Evolutionary conservation across 2,329 filamentous ascomycete genomes (phyloP).

Genomic region (Lecanoromycetidae sp.): DNA sequence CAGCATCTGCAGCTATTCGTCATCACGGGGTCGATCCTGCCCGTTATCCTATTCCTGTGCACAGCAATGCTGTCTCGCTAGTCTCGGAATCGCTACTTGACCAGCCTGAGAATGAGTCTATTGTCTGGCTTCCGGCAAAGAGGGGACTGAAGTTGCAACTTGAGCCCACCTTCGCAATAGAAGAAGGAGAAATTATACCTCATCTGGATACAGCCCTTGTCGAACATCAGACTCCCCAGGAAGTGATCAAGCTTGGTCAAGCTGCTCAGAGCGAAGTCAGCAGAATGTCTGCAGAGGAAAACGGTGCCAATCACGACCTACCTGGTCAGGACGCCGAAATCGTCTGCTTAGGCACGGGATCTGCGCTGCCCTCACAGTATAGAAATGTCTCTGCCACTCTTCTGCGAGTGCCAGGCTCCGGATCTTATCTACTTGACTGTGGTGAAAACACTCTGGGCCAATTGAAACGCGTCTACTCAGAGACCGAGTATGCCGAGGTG

Average conservation of each 20-base stretch:
- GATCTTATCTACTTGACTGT: conserved; percentile 82
- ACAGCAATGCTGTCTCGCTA: conserved; percentile 40
- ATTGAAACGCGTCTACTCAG: conserved; percentile 59
- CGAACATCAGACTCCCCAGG: conserved; percentile 17
- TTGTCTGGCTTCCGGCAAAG: conserved; percentile 18
- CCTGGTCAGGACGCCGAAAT: conserved; percentile 68
- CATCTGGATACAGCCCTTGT: conserved; percentile 14
- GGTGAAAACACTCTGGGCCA: conserved; percentile 90
- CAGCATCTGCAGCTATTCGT: conserved; percentile 53
- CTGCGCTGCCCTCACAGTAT: conserved; percentile 79
- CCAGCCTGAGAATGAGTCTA: neutral
- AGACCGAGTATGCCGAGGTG: conserved; percentile 53
- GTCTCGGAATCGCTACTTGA: neutral
- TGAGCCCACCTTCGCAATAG: conserved; percentile 24
- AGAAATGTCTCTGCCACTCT: conserved; percentile 89
- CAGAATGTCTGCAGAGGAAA: conserved; percentile 32
- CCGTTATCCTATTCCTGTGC: conserved; percentile 59
- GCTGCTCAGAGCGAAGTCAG: conserved; percentile 28
- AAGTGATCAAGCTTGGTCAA: conserved; percentile 29
- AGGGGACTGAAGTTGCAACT: conserved; percentile 27
- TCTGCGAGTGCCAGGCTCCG: conserved; percentile 67
- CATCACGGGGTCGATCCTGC: conserved; percentile 61
- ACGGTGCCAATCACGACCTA: conserved; percentile 49
- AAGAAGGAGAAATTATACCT: conserved; percentile 6
- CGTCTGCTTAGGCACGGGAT: conserved; percentile 80